Evolutionary conservation across 2,329 filamentous ascomycete species (phyloP).

Genomic region (Neopestalotiopsis sp.): DNA sequence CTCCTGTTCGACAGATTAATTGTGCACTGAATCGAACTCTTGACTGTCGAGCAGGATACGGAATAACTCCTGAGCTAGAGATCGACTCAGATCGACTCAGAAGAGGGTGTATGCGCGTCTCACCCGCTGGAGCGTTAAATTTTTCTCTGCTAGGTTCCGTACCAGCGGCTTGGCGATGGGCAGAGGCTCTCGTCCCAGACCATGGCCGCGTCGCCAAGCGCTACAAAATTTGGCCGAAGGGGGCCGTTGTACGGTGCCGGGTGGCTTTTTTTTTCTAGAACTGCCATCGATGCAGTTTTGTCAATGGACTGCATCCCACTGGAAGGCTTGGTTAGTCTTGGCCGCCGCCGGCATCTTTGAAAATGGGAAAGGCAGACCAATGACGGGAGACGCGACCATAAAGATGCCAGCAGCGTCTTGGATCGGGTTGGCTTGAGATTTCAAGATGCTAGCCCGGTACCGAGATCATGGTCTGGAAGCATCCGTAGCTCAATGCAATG

Average conservation of each 20-base stretch:
- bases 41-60: too few species aligned
- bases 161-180: slow-evolving; percentile 14
- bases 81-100: not conserved
- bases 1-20: not conserved
- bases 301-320: not conserved
- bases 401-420: too few species aligned
- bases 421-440: too few species aligned
- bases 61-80: not conserved
- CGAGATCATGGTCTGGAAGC: too few species aligned
- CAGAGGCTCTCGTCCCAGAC: not conserved
- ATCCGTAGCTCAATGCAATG: too few species aligned
- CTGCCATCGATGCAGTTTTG: not conserved
- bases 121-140: not conserved
- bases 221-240: slow-evolving; percentile 9
- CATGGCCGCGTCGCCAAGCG: not conserved
- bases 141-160: slow-evolving; percentile 3
- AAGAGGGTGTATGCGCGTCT: not conserved
- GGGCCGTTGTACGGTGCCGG: slow-evolving; percentile 2
- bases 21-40: not conserved
- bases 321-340: slow-evolving; percentile 1
- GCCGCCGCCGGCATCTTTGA: not conserved
- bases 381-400: too few species aligned
- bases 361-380: not conserved
- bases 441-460: too few species aligned
- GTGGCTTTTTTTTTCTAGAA: slow-evolving; percentile 10